Evolutionary conservation across 108 stramenopile genomes (phyloP).

Genomic region (Mediolabrus comicus): DNA sequence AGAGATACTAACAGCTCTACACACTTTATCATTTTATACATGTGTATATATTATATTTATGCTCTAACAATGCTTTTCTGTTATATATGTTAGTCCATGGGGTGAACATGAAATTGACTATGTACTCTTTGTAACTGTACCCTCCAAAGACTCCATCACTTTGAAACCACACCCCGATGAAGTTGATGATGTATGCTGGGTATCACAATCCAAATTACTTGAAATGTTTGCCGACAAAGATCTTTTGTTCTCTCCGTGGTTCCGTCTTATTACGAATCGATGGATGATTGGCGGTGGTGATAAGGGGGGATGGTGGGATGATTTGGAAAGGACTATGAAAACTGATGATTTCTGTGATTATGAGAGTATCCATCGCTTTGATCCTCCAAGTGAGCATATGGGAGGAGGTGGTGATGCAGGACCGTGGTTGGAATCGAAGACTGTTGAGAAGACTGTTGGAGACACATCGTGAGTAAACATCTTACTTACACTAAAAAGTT

Average conservation of each 20-base stretch:
- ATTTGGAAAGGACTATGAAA: conserved; percentile 75
- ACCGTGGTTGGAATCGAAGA: conserved; percentile 54
- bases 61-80: conserved; percentile 11
- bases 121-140: conserved; percentile 82
- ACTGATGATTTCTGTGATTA: conserved; percentile 76
- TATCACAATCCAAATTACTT: conserved; percentile 53
- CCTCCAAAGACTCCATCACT: conserved; percentile 59
- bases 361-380: conserved; percentile 76
- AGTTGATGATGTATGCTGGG: conserved; percentile 82
- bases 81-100: conserved; percentile 70
- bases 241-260: conserved; percentile 91
- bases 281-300: conserved; percentile 60
- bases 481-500: background rate
- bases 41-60: conserved; percentile 29
- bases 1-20: background rate
- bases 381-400: conserved; percentile 82
- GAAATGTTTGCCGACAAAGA: conserved; percentile 69
- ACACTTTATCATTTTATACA: background rate
- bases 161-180: conserved; percentile 91
- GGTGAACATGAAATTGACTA: conserved; percentile 99
- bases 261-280: conserved; percentile 80
- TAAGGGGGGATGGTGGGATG: conserved; percentile 75
- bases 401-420: conserved; percentile 86
- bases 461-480: conserved; percentile 31
- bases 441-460: background rate